These are phyloP conservation scores for Hypomontagnella submonticulosa DNA, from an alignment of 495 filamentous ascomycete genomes.

Conservation along the genomic window DNA sequence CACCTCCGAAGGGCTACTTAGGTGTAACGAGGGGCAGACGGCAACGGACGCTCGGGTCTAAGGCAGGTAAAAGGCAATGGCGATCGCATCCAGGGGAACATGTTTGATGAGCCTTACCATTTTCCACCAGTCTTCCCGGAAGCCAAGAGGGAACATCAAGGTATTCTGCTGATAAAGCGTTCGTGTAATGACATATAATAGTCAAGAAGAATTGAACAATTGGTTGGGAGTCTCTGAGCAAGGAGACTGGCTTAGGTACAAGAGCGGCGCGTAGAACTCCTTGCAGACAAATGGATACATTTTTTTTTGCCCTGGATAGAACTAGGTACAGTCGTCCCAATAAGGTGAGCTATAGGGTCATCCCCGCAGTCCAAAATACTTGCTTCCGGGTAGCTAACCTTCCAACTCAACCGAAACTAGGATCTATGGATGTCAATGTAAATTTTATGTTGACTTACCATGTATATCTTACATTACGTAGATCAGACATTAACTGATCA, in stretches of 20 bases:
- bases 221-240: constrained; percentile 22
- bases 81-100: constrained; percentile 2
- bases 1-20: not conserved
- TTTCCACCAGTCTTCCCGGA: not conserved
- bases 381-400: constrained; percentile 2
- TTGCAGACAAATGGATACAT: constrained; percentile 23
- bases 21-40: constrained; percentile 35
- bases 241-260: constrained; percentile 35
- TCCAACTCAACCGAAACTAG: too few species aligned
- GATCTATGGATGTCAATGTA: too few species aligned
- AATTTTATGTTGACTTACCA: too few species aligned
- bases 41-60: constrained; percentile 16
- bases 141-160: not conserved
- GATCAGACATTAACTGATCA: too few species aligned
- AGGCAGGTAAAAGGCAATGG: not conserved
- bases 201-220: constrained; percentile 23
- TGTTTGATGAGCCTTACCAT: not conserved
- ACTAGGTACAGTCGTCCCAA: too few species aligned
- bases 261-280: constrained; percentile 37
- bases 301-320: too few species aligned
- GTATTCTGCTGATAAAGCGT: not conserved
- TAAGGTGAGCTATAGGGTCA: constrained; percentile 16
- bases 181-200: constrained; percentile 25
- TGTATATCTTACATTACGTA: too few species aligned
- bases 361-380: constrained; percentile 31